Evolutionary conservation across 192 early-diverging fungal species (phyloP), one percentile per base, ranked within the genome.

Genomic region (Spizellomyces punctatus): DNA sequence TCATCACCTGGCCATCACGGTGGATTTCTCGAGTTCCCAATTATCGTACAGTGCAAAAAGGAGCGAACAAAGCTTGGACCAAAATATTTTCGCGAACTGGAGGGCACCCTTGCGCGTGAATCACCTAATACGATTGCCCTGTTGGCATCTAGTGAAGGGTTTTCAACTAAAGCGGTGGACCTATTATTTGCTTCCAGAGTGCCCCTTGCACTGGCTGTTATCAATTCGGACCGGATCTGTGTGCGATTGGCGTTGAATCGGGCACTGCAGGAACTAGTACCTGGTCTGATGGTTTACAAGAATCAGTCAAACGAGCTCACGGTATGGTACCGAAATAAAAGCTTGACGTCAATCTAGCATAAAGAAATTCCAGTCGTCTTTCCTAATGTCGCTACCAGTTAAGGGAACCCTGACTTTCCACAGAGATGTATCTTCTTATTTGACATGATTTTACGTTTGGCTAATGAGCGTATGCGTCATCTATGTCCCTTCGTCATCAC

Each of bases 31-130:
- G 22, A 61, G 36, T 61, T 16, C 14, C 63, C 69, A 10, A 63
- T 74, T 49, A 66, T 79, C 36, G 64, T 79, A 21, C 77, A 79
- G 48, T 79, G 77, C 71, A 79, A 79, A 63, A 36, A 59, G n/a
- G 67, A 78, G 50, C 16, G 19, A 5, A 58, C 14, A 8, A 58
- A 19, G 0, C 14, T 74, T 16, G 76, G 76, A 14, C 73, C 77
- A 8, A 49, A 45, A n/a, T 63, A 74, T 64, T n/a, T 79, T 14
- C 67, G 77, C 22, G 77, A 79, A 43, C 58, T 79, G 41, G 70
- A 71, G 60, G 77, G 77, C 9, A 66, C 64, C 0, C 19, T 79
- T 16, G 64, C 47, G 14, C 47, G 58, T 6, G 75, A 70, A 45
- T 61, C 65, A 6, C 43, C n/a, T 7, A 46, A 55, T 41, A 75